phyloP scores from a whole-genome alignment of 805 yeast genomes.

The Cyberlindnera veronae region DNA sequence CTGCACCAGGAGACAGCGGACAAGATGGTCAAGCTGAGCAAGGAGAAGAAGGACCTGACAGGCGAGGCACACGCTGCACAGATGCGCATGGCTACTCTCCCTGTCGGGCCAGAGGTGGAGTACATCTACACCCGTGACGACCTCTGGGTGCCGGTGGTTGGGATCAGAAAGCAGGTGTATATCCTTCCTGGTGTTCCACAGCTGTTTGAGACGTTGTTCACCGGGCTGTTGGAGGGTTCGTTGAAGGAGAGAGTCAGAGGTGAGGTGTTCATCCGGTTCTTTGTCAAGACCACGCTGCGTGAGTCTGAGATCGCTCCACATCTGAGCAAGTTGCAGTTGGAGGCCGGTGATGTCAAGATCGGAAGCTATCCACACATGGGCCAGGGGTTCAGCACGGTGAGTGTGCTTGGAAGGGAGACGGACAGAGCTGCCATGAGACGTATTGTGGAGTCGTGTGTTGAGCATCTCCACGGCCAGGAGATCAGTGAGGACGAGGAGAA shows the following conservation, averaged over 20 bases:
- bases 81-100: slow-evolving; percentile 78
- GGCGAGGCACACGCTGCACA: slow-evolving; percentile 55
- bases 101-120: slow-evolving; percentile 40
- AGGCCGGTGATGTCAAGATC: slow-evolving; percentile 49
- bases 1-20: slow-evolving; percentile 56
- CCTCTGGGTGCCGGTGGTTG: slow-evolving; percentile 84
- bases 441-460: slow-evolving; percentile 45
- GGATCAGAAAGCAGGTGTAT: slow-evolving; percentile 58
- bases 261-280: slow-evolving; percentile 41
- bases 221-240: slow-evolving; percentile 36
- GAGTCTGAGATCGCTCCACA: slow-evolving; percentile 73
- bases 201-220: slow-evolving; percentile 55
- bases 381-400: slow-evolving; percentile 62
- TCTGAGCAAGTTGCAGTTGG: slow-evolving; percentile 47
- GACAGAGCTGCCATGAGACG: slow-evolving; percentile 36
- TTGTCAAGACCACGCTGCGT: slow-evolving; percentile 54
- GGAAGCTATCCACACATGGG: slow-evolving; percentile 85
- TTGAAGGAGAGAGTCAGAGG: slow-evolving; percentile 34
- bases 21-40: slow-evolving; percentile 52
- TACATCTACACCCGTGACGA: slow-evolving; percentile 46
- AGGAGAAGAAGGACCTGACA: slow-evolving; percentile 34
- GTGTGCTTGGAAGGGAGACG: slow-evolving; percentile 59
- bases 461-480: slow-evolving; percentile 51
- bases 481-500: slow-evolving; percentile 57
- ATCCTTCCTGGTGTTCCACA: slow-evolving; percentile 85